These are phyloP conservation scores for Mrakia frigida DNA, from an alignment of 768 basidiomycete genomes.

Conservation along the genomic window DNA sequence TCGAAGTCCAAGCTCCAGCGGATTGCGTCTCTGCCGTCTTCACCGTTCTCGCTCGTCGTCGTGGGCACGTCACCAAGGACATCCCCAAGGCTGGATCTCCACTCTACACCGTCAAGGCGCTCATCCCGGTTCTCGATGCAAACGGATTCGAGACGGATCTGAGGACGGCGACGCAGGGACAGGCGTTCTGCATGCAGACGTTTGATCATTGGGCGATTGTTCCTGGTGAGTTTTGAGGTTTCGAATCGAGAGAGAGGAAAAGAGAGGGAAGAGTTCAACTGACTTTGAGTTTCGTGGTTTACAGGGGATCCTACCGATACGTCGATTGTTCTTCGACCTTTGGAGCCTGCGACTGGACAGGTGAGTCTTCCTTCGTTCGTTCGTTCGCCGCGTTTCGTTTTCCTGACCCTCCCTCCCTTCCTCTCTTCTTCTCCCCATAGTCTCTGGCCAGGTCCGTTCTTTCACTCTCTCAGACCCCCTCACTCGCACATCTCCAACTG, in stretches of 20 bases:
- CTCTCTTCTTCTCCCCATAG: neutral
- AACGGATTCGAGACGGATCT: constrained; percentile 99
- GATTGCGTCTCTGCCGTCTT: constrained; percentile 99
- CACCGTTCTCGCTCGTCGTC: constrained; percentile 92
- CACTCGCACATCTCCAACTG: neutral
- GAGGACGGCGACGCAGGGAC: constrained; percentile 94
- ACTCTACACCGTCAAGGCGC: constrained; percentile 93
- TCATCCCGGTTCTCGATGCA: constrained; percentile 96
- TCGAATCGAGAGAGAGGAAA: neutral
- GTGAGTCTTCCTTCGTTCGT: constrained; percentile 67
- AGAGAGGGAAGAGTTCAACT: too few relatives aligned
- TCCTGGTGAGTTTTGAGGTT: constrained; percentile 61
- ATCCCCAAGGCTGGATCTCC: constrained; percentile 97
- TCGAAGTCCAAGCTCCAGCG: constrained; percentile 98
- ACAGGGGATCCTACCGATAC: constrained; percentile 96
- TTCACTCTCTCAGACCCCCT: too few relatives aligned
- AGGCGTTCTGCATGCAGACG: constrained; percentile 95
- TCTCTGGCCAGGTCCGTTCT: constrained; percentile 8
- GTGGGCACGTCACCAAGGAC: constrained; percentile 99
- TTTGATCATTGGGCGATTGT: constrained; percentile 99
- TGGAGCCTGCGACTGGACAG: constrained; percentile 96
- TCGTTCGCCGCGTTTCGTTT: neutral
- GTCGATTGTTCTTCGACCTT: constrained; percentile 87
- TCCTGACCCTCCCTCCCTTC: neutral
- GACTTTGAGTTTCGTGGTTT: neutral